Conservation (phyloP, 2,329 filamentous ascomycete species). For the Hyphodiscus sp. region DNA sequence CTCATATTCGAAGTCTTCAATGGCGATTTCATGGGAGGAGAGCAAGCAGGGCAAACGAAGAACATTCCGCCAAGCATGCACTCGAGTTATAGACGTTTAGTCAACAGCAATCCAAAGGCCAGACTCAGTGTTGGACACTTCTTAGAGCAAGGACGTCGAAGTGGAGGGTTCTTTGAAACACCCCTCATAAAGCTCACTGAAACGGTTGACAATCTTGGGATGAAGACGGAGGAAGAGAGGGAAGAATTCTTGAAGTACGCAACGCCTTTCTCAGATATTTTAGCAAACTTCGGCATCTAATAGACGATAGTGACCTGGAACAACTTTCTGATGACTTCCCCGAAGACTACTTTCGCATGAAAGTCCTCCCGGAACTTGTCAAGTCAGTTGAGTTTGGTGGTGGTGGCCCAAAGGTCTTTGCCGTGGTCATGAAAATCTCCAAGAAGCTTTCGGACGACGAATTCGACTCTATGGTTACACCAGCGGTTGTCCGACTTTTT, state of each 20-base stretch:
- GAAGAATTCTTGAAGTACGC: slow-evolving; percentile 72
- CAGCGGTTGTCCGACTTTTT: slow-evolving; percentile 82
- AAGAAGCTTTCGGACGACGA: slow-evolving; percentile 83
- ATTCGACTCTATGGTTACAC: slow-evolving; percentile 76
- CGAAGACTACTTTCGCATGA: slow-evolving; percentile 97
- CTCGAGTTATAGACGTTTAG: slow-evolving; percentile 80
- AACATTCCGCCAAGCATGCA: slow-evolving; percentile 84
- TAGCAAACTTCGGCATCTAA: slow-evolving; percentile 4
- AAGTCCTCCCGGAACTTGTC: slow-evolving; percentile 88
- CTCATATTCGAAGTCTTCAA: slow-evolving; percentile 91
- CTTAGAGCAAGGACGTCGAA: slow-evolving; percentile 77
- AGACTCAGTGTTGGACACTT: slow-evolving; percentile 80
- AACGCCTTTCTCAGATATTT: background rate
- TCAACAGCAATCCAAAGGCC: slow-evolving; percentile 84
- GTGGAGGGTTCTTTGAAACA: slow-evolving; percentile 85
- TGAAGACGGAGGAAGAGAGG: slow-evolving; percentile 78
- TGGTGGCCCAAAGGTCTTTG: slow-evolving; percentile 85
- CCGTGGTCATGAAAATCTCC: slow-evolving; percentile 84
- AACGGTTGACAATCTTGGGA: slow-evolving; percentile 83
- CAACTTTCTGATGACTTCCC: slow-evolving; percentile 88
- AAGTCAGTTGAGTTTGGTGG: slow-evolving; percentile 99
- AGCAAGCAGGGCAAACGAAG: slow-evolving; percentile 81
- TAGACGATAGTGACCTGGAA: slow-evolving; percentile 59
- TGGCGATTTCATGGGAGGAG: slow-evolving; percentile 66
- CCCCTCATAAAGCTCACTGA: slow-evolving; percentile 88